Base-by-base conservation (phyloP, 192 early-diverging fungal species). In the Dimargaris cristalligena region DNA sequence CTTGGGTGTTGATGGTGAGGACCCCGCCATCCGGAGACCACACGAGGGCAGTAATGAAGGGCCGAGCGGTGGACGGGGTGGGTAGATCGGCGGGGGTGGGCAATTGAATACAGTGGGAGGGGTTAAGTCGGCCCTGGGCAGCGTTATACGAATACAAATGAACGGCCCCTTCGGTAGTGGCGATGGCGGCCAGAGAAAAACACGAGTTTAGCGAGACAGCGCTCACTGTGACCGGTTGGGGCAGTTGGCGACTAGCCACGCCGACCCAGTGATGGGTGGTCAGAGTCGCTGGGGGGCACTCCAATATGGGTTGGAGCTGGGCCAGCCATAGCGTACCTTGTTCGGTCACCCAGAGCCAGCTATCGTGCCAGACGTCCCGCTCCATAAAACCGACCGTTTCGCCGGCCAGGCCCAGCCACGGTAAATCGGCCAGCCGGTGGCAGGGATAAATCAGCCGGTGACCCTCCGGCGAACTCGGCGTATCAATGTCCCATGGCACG, bases 161-260 rank as follows among this genome's bases (percentile, higher is more conserved):
- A 26, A 71, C 48, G 9, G 63, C 62, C 30, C 72, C 69, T 1
- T n/a, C 34, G 14, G 38, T 31, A 11, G 68, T 65, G 55, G 66
- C 69, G 2, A 67, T 51, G 6, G 67, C 72, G 0, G 63, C n/a
- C 47, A 71, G 50, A 30, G 50, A 34, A 56, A 67, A 68, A 11
- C 46, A 20, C 0, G 64, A 35, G 33, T 64, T 68, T 30, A 63
- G 65, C 11, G 64, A 62, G 32, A 68, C 18, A 0, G 51, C 61
- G 6, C 67, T 73, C 30, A 44, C 51, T 23, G 45, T 63, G 29
- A 59, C 63, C n/a, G 65, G 63, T 29, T 66, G 29, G 35, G 61
- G 65, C 23, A 64, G 30, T 56, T 64, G 60, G 28, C 55, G 30
- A 32, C 16, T 13, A 8, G 20, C 31, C 41, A 9, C 8, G 44